These are phyloP conservation scores for Odontarrhena argentea DNA, from an alignment of 345 rosid genomes.

Conservation along the genomic window DNA sequence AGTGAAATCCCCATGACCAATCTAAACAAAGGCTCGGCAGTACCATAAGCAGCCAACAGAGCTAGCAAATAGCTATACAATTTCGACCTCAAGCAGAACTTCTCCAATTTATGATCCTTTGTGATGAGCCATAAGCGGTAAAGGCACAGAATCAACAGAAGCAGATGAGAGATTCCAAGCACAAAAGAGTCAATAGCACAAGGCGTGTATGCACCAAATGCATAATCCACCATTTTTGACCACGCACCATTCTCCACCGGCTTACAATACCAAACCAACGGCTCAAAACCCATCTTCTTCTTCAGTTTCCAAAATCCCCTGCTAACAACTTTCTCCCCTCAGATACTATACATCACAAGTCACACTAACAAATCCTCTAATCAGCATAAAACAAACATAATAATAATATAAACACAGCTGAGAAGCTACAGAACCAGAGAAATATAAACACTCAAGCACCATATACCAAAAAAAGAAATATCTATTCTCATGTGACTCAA, in stretches of 20 bases:
- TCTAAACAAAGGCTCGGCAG: conserved; percentile 85
- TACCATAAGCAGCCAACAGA: conserved; percentile 68
- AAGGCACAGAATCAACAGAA: conserved; percentile 65
- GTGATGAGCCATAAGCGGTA: conserved; percentile 75
- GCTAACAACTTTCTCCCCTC: conserved; percentile 11
- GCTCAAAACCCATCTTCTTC: conserved; percentile 59
- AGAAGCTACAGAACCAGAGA: neutral
- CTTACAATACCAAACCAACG: conserved; percentile 82
- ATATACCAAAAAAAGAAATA: neutral
- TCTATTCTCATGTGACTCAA: conserved; percentile 7
- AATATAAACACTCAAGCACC: neutral
- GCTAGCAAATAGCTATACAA: conserved; percentile 66
- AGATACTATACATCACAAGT: conserved; percentile 27
- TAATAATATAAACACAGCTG: neutral
- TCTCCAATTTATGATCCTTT: conserved; percentile 65
- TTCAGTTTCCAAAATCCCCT: neutral
- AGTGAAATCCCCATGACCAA: conserved; percentile 85
- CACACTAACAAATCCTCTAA: conserved; percentile 23
- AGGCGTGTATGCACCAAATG: conserved; percentile 94
- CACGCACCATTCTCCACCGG: conserved; percentile 78
- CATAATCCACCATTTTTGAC: conserved; percentile 78
- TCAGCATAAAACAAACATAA: conserved; percentile 1
- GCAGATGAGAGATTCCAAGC: conserved; percentile 61
- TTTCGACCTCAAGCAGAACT: conserved; percentile 76
- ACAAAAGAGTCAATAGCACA: conserved; percentile 87